Evolutionary conservation across 2,329 filamentous ascomycete genomes (phyloP).

Genomic region (Penicillium palitans): DNA sequence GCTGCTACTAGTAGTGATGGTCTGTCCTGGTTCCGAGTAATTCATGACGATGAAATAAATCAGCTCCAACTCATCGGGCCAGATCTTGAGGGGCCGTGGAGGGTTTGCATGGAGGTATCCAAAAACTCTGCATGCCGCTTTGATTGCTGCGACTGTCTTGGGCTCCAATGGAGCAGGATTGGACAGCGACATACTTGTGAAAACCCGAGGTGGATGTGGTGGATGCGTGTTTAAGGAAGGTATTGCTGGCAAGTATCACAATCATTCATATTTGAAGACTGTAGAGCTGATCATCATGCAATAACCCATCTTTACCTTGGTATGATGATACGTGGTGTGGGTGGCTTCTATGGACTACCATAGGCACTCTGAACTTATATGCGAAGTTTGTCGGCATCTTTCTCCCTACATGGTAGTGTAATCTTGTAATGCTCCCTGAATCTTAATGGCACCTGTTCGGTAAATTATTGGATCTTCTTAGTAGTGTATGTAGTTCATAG

Average conservation of each 20-base stretch:
- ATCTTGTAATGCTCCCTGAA: neutral
- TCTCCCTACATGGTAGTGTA: neutral
- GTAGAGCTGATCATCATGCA: constrained; percentile 1
- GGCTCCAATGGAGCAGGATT: neutral
- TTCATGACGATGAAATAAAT: neutral
- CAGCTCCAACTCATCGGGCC: neutral
- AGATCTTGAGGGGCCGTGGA: neutral
- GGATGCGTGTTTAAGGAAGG: neutral
- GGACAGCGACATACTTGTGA: neutral
- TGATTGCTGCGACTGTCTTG: neutral
- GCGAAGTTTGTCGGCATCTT: neutral
- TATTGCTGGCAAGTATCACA: neutral
- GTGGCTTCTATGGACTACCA: neutral
- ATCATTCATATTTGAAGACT: neutral
- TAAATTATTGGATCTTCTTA: neutral
- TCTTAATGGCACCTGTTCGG: neutral
- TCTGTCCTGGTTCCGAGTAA: neutral
- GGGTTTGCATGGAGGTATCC: neutral
- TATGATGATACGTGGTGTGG: neutral
- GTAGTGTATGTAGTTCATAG: too few relatives aligned
- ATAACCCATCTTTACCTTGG: neutral
- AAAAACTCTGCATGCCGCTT: neutral
- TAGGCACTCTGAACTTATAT: neutral
- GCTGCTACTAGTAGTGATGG: too few relatives aligned
- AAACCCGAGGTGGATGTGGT: too few relatives aligned